phyloP scores from a whole-genome alignment of 2,329 filamentous ascomycete genomes.

The Capronia americana region DNA sequence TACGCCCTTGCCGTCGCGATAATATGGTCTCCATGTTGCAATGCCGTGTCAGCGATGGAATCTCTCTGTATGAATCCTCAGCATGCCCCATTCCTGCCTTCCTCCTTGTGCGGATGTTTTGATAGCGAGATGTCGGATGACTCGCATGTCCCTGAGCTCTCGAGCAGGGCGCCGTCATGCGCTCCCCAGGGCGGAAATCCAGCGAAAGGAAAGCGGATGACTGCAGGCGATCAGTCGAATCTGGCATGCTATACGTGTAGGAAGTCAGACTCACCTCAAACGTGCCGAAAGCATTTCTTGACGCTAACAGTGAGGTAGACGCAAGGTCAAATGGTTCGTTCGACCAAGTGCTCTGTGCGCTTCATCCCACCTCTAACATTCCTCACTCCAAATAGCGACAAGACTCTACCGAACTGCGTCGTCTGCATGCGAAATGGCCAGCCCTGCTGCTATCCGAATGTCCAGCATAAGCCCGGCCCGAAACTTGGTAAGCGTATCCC shows the following conservation, averaged over 20 bases:
- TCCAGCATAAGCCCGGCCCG: slow-evolving; percentile 17
- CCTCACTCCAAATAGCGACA: slow-evolving; percentile 3
- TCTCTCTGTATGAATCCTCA: slow-evolving; percentile 17
- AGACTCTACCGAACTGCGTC: slow-evolving; percentile 13
- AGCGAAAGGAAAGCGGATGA: slow-evolving; percentile 1
- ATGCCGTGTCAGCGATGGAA: slow-evolving; percentile 8
- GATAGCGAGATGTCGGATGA: background rate
- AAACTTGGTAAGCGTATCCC: slow-evolving; percentile 11
- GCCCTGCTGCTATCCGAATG: slow-evolving; percentile 13
- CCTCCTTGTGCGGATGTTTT: slow-evolving; percentile 8
- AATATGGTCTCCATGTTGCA: background rate
- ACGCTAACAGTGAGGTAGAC: slow-evolving; percentile 13
- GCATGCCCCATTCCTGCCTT: slow-evolving; percentile 8
- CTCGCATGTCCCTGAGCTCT: background rate
- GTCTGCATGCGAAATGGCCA: slow-evolving; percentile 16
- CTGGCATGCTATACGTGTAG: slow-evolving; percentile 16
- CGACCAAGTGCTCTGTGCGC: background rate
- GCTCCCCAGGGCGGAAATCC: background rate
- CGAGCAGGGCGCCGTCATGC: background rate
- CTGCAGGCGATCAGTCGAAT: slow-evolving; percentile 11
- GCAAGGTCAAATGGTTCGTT: slow-evolving; percentile 23
- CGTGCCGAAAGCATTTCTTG: background rate
- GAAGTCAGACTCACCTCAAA: slow-evolving; percentile 2
- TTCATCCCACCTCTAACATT: background rate
- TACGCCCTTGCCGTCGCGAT: background rate